Evolutionary conservation across 805 yeast species (phyloP), one percentile per base, ranked within the genome.

Genomic region (Wilhelminamyces savonicus): DNA sequence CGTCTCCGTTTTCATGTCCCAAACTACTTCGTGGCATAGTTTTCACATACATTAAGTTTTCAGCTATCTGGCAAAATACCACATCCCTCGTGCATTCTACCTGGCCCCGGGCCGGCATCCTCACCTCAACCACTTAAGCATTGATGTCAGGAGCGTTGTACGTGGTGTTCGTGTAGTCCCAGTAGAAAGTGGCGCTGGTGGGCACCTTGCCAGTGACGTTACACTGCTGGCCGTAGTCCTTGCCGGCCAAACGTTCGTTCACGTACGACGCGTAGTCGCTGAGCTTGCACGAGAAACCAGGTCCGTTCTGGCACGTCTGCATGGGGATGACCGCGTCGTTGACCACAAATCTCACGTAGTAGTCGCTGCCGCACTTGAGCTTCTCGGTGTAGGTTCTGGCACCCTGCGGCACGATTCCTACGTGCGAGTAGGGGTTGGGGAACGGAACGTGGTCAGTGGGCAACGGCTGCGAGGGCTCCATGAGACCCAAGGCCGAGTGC

Each of bases 401-500:
- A 23, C 64, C 66, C 47, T 60, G 66, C 7, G 70, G 69, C 14
- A 58, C 56, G 26, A 58, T 39, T 20, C 52, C 51, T 11, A 56
- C 48, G 36, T 58, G 66, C 7, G 60, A 66, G 59, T 67, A 78
- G 10, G 63, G 54, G 34, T 66, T 55, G 29, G 64, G 62, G 53
- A 74, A 73, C 6, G 62, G 64, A 27, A 74, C 64, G 28, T 58
- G 56, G 36, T 62, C 63, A 5, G 68, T 49, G 3, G 77, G 67
- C 23, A 75, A 61, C 23, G 62, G 59, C 3, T 54, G 42, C 13
- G 48, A 58, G 7, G 71, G 62, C 38, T 62, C 59, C 34, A 68
- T 36, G 39, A 82, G 50, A 6, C 85, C 87, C 27, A 82, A 54
- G 2, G 90, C 82, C 17, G 83, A 61, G 43, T 78, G 58, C 42